Percentiles rank a stretch among this genome's conserved stretches.
phyloP scores from a whole-genome alignment of 2,329 filamentous ascomycete species.

The Bipolaris victoriae region DNA sequence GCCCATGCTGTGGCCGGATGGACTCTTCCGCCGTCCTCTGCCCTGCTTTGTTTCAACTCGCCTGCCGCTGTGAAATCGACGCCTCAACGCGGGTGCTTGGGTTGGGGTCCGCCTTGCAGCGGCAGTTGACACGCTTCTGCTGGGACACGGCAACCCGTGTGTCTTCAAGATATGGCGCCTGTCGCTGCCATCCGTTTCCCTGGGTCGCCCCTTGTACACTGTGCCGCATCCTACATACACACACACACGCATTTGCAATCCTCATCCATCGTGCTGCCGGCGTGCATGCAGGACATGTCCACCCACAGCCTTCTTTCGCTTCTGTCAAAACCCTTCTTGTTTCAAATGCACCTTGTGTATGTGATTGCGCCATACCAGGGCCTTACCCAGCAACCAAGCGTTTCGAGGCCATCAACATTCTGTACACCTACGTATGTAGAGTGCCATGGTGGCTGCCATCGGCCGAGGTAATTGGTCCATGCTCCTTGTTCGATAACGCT shows the following conservation, averaged over 20 bases:
- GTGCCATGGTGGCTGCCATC: no score
- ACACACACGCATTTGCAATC: neutral
- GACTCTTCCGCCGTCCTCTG: conserved; percentile 6
- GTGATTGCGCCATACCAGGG: neutral
- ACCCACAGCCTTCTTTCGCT: neutral
- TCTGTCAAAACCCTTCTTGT: neutral
- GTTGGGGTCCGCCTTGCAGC: neutral
- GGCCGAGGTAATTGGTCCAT: neutral
- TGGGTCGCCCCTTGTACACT: neutral
- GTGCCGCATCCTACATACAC: neutral
- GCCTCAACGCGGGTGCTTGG: neutral
- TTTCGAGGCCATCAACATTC: neutral
- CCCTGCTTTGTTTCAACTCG: conserved; percentile 5
- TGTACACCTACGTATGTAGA: neutral
- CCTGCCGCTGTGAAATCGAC: neutral
- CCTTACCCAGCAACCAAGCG: neutral
- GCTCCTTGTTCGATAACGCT: neutral
- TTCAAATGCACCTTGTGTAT: neutral
- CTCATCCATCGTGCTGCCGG: neutral
- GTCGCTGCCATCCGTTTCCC: neutral
- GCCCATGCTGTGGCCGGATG: conserved; percentile 9
- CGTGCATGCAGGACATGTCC: neutral
- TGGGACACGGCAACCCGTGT: neutral
- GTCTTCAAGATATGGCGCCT: neutral
- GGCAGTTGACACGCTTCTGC: neutral